Conservation (phyloP, 257 asterid species). For the Solanum medicagineum region DNA sequence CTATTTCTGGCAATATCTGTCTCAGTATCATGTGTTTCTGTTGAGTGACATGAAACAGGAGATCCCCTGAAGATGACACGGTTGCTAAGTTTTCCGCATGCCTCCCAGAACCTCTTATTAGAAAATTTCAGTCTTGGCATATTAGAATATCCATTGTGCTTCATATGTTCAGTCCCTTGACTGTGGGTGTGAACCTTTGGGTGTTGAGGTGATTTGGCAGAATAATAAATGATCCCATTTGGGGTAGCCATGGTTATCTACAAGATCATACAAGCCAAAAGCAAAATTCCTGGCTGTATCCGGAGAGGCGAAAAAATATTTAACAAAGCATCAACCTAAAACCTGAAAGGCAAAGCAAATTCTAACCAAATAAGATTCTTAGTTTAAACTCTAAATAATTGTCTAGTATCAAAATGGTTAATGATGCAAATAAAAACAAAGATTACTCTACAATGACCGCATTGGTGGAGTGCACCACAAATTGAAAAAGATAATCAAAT, state of each 20-base stretch:
- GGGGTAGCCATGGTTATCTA: slow-evolving; percentile 44
- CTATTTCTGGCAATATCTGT: slow-evolving; percentile 30
- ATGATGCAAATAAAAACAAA: not conserved
- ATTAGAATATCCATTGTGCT: slow-evolving; percentile 30
- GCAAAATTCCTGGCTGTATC: not conserved
- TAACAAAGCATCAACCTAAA: not conserved
- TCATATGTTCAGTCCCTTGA: slow-evolving; percentile 29
- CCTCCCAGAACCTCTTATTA: slow-evolving; percentile 37
- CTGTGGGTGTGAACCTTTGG: slow-evolving; percentile 25
- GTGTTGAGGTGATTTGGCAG: slow-evolving; percentile 65
- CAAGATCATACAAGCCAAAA: slow-evolving; percentile 11
- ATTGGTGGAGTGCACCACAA: not conserved
- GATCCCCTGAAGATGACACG: slow-evolving; percentile 30
- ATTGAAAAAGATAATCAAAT: not conserved
- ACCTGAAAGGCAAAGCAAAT: not conserved
- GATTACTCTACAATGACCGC: not conserved
- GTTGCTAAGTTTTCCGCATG: slow-evolving; percentile 28
- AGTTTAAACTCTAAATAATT: not conserved
- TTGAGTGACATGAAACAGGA: slow-evolving; percentile 44
- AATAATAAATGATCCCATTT: slow-evolving; percentile 56
- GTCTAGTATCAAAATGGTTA: not conserved
- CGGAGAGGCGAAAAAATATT: slow-evolving; percentile 11
- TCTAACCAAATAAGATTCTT: not conserved
- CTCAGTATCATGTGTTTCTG: slow-evolving; percentile 41
- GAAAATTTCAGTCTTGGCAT: slow-evolving; percentile 26